Percentiles rank a stretch among this genome's conserved stretches.
Evolutionary conservation across 805 yeast genomes (phyloP).

Genomic region (Schizosaccharomyces osmophilus): DNA sequence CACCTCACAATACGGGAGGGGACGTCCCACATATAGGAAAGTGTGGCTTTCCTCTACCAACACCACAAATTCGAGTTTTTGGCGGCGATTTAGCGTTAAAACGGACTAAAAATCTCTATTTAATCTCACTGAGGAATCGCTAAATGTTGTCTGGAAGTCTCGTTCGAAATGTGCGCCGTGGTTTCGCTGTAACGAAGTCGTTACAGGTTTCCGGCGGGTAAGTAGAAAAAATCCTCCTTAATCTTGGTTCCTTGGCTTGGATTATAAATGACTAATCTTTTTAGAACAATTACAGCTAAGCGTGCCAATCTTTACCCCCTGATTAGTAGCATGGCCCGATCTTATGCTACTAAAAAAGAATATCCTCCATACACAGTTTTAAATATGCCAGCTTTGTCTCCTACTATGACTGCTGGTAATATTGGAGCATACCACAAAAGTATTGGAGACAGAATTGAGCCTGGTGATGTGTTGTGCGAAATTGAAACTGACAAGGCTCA

Average conservation of each 20-base stretch:
- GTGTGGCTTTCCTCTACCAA: neutral
- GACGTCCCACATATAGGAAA: neutral
- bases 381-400: conserved; percentile 97
- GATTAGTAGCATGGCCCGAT: neutral
- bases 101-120: too few species aligned
- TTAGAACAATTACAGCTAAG: neutral
- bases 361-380: conserved; percentile 73
- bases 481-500: conserved; percentile 94
- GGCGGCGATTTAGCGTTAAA: neutral
- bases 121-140: too few species aligned
- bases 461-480: conserved; percentile 91
- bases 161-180: neutral
- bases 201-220: neutral
- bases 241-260: too few species aligned
- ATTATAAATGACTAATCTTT: neutral
- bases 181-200: neutral
- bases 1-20: neutral
- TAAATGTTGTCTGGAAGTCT: neutral
- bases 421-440: conserved; percentile 73
- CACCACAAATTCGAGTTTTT: neutral
- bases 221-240: neutral
- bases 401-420: conserved; percentile 94
- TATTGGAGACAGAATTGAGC: conserved; percentile 65
- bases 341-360: neutral
- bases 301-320: neutral